Conservation (phyloP, 2,329 filamentous ascomycete species). For the Pleomassaria siparia region DNA sequence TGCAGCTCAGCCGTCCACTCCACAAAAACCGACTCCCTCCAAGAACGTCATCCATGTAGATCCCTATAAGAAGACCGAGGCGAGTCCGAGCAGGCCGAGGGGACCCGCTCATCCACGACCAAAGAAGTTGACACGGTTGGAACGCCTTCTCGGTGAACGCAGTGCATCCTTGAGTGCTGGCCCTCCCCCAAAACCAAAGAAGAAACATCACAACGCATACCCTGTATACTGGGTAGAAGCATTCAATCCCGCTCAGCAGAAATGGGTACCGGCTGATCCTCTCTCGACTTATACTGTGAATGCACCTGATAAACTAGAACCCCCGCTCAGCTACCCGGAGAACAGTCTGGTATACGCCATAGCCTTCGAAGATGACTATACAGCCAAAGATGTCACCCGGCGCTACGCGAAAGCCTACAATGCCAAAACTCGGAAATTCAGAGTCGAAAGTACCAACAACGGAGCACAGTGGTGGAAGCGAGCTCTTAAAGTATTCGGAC, state of each 20-base stretch:
- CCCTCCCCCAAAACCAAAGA: conserved; percentile 41
- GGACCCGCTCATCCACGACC: conserved; percentile 21
- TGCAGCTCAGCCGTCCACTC: conserved; percentile 32
- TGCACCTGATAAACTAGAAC: conserved; percentile 76
- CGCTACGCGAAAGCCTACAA: conserved; percentile 88
- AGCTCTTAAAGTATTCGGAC: conserved; percentile 50
- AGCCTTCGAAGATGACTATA: conserved; percentile 78
- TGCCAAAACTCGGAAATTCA: conserved; percentile 78
- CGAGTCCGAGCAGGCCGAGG: conserved; percentile 18
- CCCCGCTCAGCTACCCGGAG: conserved; percentile 72
- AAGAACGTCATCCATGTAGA: conserved; percentile 32
- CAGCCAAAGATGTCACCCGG: conserved; percentile 80
- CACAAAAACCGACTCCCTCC: conserved; percentile 23
- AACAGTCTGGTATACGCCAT: conserved; percentile 84
- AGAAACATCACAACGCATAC: conserved; percentile 69
- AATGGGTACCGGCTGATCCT: conserved; percentile 88
- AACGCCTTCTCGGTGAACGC: conserved; percentile 34
- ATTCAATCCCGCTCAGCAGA: conserved; percentile 81
- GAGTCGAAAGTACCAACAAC: conserved; percentile 69
- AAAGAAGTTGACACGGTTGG: conserved; percentile 35
- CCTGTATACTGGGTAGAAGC: conserved; percentile 96
- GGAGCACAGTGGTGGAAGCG: conserved; percentile 60
- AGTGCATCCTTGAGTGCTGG: conserved; percentile 27
- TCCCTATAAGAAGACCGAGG: conserved; percentile 29
- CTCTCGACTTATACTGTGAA: conserved; percentile 79